Percentiles rank a stretch among this genome's conserved stretches.
Conservation (phyloP, 805 yeast genomes). For the Kazachstania viticola region DNA sequence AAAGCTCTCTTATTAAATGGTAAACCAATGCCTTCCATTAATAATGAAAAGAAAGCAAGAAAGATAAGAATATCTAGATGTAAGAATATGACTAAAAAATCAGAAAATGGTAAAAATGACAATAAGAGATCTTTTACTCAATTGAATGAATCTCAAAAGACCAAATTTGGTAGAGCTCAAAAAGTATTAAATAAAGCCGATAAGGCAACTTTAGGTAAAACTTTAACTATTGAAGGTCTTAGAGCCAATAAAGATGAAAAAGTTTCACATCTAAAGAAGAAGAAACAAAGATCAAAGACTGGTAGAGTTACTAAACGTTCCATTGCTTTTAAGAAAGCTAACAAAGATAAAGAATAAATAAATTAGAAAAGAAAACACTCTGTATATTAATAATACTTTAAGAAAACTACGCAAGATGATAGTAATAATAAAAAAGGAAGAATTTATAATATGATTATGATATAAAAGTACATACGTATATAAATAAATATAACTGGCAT, state of each 20-base stretch:
- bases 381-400: background rate
- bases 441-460: no score
- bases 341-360: constrained; percentile 2
- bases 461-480: no score
- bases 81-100: constrained; percentile 30
- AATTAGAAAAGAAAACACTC: background rate
- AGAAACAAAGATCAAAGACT: constrained; percentile 34
- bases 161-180: constrained; percentile 71
- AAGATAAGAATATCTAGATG: constrained; percentile 70
- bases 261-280: constrained; percentile 48
- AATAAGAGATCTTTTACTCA: constrained; percentile 14
- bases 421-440: no score
- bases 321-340: constrained; percentile 29
- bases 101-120: constrained; percentile 6
- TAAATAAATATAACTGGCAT: no score
- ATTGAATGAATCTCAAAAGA: constrained; percentile 56
- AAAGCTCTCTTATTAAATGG: constrained; percentile 73
- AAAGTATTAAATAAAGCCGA: constrained; percentile 71
- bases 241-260: constrained; percentile 55
- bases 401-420: no score
- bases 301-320: constrained; percentile 38
- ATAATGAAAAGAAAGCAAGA: constrained; percentile 31
- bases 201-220: constrained; percentile 51
- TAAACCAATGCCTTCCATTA: constrained; percentile 38
- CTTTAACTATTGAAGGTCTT: constrained; percentile 53